A percentile compares a stretch with the other conserved stretches of the same genome.
These are phyloP conservation scores for Heimioporus sp. DNA, from an alignment of 768 basidiomycete species.

Conservation along the genomic window DNA sequence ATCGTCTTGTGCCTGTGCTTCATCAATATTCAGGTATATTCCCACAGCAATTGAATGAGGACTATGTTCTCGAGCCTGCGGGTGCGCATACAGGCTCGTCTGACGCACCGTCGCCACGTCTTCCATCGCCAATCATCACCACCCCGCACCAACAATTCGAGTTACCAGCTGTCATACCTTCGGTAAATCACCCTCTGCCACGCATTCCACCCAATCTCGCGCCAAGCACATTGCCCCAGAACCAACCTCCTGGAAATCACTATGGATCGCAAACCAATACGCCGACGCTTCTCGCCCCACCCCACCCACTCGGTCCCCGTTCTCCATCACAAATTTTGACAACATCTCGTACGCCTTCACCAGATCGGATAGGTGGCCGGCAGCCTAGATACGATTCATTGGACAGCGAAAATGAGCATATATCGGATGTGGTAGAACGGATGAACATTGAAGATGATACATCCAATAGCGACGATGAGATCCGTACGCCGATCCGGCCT, in stretches of 20 bases:
- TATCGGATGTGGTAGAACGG: constrained; percentile 28
- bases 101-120: constrained; percentile 26
- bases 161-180: constrained; percentile 30
- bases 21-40: constrained; percentile 18
- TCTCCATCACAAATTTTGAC: constrained; percentile 46
- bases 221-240: constrained; percentile 14
- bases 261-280: constrained; percentile 27
- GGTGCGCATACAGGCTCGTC: constrained; percentile 26
- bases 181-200: constrained; percentile 37
- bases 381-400: constrained; percentile 20
- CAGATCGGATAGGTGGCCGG: constrained; percentile 38
- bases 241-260: constrained; percentile 14
- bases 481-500: constrained; percentile 50
- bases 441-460: constrained; percentile 25
- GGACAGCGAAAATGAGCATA: constrained; percentile 21
- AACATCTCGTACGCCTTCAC: constrained; percentile 71
- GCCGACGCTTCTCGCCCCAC: constrained; percentile 52
- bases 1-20: constrained; percentile 20
- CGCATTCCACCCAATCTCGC: constrained; percentile 34
- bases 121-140: constrained; percentile 22
- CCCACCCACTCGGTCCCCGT: constrained; percentile 74
- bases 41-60: constrained; percentile 24
- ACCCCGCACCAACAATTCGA: constrained; percentile 33
- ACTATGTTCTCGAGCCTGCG: constrained; percentile 19
- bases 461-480: constrained; percentile 29